Percentiles rank a stretch among this genome's conserved stretches.
phyloP scores from a whole-genome alignment of 1,284 basidiomycete species.

The Marasmius fiardii region DNA sequence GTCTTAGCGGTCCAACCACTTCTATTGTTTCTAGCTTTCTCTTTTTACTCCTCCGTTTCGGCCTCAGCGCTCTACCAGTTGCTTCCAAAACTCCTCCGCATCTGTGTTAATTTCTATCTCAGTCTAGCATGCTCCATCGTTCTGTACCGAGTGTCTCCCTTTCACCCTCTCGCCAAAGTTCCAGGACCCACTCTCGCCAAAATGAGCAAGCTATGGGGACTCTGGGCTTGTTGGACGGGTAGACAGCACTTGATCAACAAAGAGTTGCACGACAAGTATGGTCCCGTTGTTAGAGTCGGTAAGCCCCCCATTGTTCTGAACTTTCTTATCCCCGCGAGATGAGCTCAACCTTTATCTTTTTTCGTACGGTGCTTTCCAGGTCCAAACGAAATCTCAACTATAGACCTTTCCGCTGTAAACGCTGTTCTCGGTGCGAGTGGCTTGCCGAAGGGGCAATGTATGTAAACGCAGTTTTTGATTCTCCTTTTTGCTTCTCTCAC shows the following conservation, averaged over 20 bases:
- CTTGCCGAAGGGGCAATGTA: conserved; percentile 40
- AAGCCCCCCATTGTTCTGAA: not conserved
- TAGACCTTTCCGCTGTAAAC: not conserved
- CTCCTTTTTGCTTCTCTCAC: not conserved
- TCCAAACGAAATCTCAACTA: conserved; percentile 4
- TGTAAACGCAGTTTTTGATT: conserved; percentile 17
- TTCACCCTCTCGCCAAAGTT: conserved; percentile 29
- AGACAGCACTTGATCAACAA: not conserved
- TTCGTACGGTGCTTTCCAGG: not conserved
- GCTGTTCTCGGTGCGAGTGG: conserved; percentile 20
- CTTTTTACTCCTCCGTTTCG: no score
- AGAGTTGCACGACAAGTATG: not conserved
- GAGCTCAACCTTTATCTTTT: not conserved
- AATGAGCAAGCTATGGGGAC: conserved; percentile 9
- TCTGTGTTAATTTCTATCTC: conserved; percentile 16
- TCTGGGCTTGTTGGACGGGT: not conserved
- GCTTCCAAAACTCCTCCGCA: not conserved
- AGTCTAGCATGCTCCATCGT: conserved; percentile 19
- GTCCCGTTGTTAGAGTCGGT: not conserved
- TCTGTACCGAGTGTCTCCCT: conserved; percentile 29
- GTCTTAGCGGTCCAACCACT: not conserved
- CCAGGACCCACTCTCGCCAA: conserved; percentile 29
- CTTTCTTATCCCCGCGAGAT: not conserved
- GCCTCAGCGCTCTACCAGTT: no score
- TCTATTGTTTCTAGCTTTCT: not conserved